phyloP scores from a whole-genome alignment of 2,329 filamentous ascomycete genomes.

The Nothophaeocryptopus gaeumannii region DNA sequence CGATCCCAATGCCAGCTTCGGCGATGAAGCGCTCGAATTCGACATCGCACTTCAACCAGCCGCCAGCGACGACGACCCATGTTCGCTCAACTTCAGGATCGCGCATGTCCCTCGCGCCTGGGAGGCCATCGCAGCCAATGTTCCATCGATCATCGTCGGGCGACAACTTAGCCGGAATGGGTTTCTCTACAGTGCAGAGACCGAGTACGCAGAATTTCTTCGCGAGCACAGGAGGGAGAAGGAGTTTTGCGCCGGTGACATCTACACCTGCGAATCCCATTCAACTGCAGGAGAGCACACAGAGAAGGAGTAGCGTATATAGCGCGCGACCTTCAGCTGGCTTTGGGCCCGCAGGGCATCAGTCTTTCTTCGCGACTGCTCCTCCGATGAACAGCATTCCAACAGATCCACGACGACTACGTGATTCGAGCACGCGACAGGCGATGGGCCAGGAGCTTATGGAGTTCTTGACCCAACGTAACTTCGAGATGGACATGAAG shows the following conservation, averaged over 20 bases:
- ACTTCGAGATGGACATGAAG: conserved; percentile 98
- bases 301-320: conserved; percentile 71
- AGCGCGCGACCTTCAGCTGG: conserved; percentile 58
- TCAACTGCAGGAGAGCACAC: conserved; percentile 53
- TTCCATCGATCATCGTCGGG: conserved; percentile 84
- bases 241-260: conserved; percentile 65
- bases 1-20: conserved; percentile 85
- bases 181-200: conserved; percentile 76
- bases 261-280: conserved; percentile 46
- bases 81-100: conserved; percentile 78
- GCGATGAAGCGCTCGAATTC: conserved; percentile 92
- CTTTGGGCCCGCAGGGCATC: conserved; percentile 61
- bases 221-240: conserved; percentile 59
- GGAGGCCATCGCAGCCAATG: conserved; percentile 78
- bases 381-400: conserved; percentile 78
- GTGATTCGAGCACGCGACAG: conserved; percentile 74
- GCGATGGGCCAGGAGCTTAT: conserved; percentile 84
- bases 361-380: conserved; percentile 92
- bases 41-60: conserved; percentile 62
- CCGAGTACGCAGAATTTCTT: conserved; percentile 71
- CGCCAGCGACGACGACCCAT: conserved; percentile 67
- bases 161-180: conserved; percentile 68
- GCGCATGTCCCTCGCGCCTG: conserved; percentile 79
- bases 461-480: conserved; percentile 88
- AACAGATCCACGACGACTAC: conserved; percentile 80